Evolutionary conservation across 257 asterid species (phyloP).

Genomic region (Cinchona pubescens): DNA sequence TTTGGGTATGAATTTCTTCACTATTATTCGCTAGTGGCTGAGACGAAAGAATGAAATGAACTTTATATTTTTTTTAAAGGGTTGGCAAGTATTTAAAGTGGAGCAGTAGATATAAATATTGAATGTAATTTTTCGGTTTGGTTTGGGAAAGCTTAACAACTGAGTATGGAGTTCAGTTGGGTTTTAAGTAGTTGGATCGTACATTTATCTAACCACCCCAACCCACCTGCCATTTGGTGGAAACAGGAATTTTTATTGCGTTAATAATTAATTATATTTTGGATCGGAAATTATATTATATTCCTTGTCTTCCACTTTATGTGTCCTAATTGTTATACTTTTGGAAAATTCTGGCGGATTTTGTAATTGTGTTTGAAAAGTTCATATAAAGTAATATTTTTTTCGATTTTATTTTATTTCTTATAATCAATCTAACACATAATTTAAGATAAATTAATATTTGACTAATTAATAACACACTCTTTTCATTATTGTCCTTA

Average conservation of each 20-base stretch:
- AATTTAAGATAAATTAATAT: too few relatives aligned
- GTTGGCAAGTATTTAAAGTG: not conserved
- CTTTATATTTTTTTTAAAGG: not conserved
- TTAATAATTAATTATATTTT: not conserved
- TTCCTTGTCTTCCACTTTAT: too few relatives aligned
- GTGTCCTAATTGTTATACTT: too few relatives aligned
- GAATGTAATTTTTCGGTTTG: too few relatives aligned
- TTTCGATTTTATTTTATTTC: too few relatives aligned
- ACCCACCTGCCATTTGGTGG: constrained; percentile 44
- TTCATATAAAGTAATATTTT: too few relatives aligned
- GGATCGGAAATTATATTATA: not conserved
- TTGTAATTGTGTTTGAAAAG: too few relatives aligned
- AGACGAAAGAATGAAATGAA: not conserved
- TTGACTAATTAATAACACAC: too few relatives aligned
- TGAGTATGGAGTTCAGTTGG: constrained; percentile 16
- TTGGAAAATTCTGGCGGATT: too few relatives aligned
- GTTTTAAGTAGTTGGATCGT: constrained; percentile 47
- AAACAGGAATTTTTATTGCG: constrained; percentile 1
- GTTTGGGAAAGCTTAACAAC: constrained; percentile 8
- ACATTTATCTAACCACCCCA: constrained; percentile 32
- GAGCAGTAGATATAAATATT: not conserved
- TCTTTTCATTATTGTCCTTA: too few relatives aligned
- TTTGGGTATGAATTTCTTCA: too few relatives aligned
- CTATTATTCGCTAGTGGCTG: not conserved
- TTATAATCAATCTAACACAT: too few relatives aligned